A percentile compares a stretch with the other conserved stretches of the same genome.
These are phyloP conservation scores for Plasmopara viticola DNA, from an alignment of 352 stramenopile genomes.

Conservation along the genomic window DNA sequence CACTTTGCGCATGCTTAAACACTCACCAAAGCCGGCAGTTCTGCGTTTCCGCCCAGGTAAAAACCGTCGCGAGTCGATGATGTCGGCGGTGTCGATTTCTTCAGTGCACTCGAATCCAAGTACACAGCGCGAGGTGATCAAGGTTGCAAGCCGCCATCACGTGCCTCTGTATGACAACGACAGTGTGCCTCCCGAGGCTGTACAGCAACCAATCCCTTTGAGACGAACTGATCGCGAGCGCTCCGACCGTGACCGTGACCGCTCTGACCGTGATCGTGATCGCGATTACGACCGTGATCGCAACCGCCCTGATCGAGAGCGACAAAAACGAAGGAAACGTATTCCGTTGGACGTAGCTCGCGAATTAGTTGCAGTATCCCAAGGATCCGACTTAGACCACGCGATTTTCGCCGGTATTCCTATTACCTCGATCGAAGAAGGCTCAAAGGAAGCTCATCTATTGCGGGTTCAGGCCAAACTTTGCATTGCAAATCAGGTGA, in stretches of 20 bases:
- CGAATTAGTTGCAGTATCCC: conserved; percentile 71
- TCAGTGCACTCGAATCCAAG: conserved; percentile 55
- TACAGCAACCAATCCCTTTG: conserved; percentile 3
- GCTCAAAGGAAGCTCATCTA: conserved; percentile 69
- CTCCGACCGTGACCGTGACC: background rate
- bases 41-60: conserved; percentile 67
- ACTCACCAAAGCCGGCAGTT: conserved; percentile 77
- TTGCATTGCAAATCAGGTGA: conserved; percentile 56
- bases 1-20: conserved; percentile 82
- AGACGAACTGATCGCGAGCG: conserved; percentile 11
- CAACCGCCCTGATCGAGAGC: conserved; percentile 27
- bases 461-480: conserved; percentile 77
- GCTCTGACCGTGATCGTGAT: background rate
- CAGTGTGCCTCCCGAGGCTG: conserved; percentile 14
- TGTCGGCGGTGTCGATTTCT: conserved; percentile 47
- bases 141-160: conserved; percentile 33
- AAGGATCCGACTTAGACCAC: conserved; percentile 56
- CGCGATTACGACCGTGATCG: conserved; percentile 1
- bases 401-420: conserved; percentile 71
- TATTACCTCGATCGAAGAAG: conserved; percentile 69
- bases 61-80: conserved; percentile 50
- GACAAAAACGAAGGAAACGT: conserved; percentile 66
- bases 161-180: conserved; percentile 52
- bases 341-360: conserved; percentile 77
- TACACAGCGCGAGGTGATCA: conserved; percentile 37